Evolutionary conservation across 2,329 filamentous ascomycete genomes (phyloP).

Genomic region (Xylaria sp.): DNA sequence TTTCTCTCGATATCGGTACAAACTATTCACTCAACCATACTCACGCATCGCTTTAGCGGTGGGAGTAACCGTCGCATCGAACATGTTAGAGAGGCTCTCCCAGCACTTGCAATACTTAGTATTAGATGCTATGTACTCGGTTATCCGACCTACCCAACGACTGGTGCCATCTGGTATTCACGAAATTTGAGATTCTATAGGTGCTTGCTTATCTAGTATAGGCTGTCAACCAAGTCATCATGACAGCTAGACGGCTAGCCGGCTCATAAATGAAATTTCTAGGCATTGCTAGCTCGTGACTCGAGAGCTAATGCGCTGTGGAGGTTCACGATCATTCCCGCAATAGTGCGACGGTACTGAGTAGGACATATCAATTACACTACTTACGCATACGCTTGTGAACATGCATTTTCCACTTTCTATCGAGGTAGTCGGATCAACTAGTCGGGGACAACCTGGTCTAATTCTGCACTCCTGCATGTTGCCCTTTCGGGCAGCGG

Average conservation of each 20-base stretch:
- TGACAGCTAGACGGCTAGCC: not conserved
- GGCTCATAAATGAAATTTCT: conserved; percentile 10
- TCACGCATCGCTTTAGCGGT: conserved; percentile 18
- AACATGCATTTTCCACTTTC: conserved; percentile 38
- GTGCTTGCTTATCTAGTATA: not conserved
- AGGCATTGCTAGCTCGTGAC: conserved; percentile 7
- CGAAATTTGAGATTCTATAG: conserved; percentile 17
- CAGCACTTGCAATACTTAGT: not conserved
- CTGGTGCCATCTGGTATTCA: conserved; percentile 15
- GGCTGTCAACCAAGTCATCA: not conserved
- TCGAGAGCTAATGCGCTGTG: conserved; percentile 15
- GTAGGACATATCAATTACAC: conserved; percentile 17
- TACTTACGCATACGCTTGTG: conserved; percentile 26
- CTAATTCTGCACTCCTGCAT: conserved; percentile 47
- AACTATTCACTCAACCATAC: conserved; percentile 13
- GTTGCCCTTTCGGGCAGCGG: conserved; percentile 45
- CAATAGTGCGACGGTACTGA: conserved; percentile 7
- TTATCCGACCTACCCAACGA: not conserved
- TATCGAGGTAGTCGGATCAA: conserved; percentile 37
- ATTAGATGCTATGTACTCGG: conserved; percentile 9
- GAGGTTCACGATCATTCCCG: conserved; percentile 28
- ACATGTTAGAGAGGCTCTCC: conserved; percentile 8
- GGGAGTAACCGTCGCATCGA: conserved; percentile 23
- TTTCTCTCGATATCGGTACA: conserved; percentile 20
- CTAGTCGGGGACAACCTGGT: conserved; percentile 40